Percentiles rank a stretch among this genome's conserved stretches.
These are phyloP conservation scores for Lepidium sativum DNA, from an alignment of 345 rosid species.

Conservation along the genomic window DNA sequence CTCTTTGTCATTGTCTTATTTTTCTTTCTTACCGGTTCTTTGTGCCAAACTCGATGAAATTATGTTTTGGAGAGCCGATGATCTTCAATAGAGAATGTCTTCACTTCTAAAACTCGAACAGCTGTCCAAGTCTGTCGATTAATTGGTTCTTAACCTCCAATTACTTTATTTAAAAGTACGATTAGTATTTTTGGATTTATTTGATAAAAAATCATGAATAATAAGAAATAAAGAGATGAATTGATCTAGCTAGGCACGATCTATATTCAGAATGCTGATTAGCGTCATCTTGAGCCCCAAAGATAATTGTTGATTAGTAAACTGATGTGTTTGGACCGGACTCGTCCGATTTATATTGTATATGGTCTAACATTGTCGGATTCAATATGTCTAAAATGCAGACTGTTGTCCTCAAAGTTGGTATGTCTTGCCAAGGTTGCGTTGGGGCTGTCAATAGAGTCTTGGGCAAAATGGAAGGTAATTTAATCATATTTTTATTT, in stretches of 20 bases:
- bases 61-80: not conserved
- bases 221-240: not conserved
- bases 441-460: constrained; percentile 90
- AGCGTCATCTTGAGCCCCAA: not conserved
- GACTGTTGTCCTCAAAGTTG: constrained; percentile 87
- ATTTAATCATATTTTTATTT: too few species aligned
- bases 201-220: not conserved
- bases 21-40: too few species aligned
- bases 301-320: not conserved
- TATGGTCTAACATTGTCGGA: not conserved
- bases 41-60: not conserved
- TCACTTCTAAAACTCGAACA: too few species aligned
- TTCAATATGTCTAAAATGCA: constrained; percentile 16
- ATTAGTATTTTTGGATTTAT: not conserved
- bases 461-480: constrained; percentile 87
- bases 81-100: too few species aligned
- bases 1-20: too few species aligned
- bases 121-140: not conserved
- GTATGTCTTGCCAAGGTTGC: constrained; percentile 86
- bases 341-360: too few species aligned
- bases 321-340: not conserved
- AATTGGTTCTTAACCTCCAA: not conserved
- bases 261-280: too few species aligned
- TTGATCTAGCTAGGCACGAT: too few species aligned
- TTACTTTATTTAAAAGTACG: not conserved